phyloP scores from a whole-genome alignment of 768 basidiomycete genomes.

The Termitomyces sp. region DNA sequence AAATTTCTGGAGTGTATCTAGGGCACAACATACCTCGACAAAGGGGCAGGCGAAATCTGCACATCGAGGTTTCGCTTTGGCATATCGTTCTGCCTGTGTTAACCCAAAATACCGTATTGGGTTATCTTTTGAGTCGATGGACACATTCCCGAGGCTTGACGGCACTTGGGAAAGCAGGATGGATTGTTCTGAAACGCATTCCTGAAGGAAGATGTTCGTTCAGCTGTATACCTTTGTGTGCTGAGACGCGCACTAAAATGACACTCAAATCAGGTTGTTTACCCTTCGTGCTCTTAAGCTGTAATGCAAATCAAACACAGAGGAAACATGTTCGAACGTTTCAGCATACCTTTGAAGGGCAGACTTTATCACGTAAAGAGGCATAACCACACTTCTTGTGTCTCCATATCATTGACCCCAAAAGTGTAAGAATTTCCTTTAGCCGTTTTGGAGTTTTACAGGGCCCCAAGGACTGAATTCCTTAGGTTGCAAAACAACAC shows the following conservation, averaged over 20 bases:
- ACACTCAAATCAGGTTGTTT: constrained; percentile 50
- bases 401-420: constrained; percentile 60
- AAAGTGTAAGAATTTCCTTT: constrained; percentile 42
- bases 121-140: constrained; percentile 49
- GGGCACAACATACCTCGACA: constrained; percentile 42
- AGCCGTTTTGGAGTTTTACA: constrained; percentile 74
- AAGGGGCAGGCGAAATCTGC: constrained; percentile 67
- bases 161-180: constrained; percentile 51
- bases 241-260: constrained; percentile 45
- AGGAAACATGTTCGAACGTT: background rate
- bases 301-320: background rate
- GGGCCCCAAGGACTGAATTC: constrained; percentile 29
- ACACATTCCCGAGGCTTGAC: constrained; percentile 28
- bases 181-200: constrained; percentile 69
- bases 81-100: constrained; percentile 40
- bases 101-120: constrained; percentile 37
- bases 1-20: background rate
- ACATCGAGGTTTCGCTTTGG: constrained; percentile 65
- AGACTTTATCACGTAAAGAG: constrained; percentile 54
- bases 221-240: background rate
- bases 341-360: constrained; percentile 66
- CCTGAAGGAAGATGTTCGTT: constrained; percentile 33
- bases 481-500: background rate
- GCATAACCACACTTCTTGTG: constrained; percentile 70
- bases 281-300: constrained; percentile 35